phyloP scores from a whole-genome alignment of 495 filamentous ascomycete species.

The Annulohypoxylon maeteangense region DNA sequence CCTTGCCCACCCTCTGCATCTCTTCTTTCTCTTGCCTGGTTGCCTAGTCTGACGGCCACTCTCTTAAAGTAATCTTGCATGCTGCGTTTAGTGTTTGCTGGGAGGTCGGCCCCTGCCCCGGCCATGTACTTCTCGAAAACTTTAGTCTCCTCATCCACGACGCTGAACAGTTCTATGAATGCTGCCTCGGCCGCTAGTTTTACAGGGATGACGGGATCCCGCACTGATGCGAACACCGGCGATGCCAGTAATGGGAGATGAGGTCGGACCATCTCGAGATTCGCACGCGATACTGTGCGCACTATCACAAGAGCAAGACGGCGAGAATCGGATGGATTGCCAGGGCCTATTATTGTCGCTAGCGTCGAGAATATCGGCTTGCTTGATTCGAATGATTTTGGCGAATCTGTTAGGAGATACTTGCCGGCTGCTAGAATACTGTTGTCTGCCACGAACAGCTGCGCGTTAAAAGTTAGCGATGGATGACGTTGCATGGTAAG shows the following conservation, averaged over 20 bases:
- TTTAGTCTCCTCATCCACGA: conserved; percentile 83
- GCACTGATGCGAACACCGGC: conserved; percentile 87
- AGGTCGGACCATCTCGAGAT: conserved; percentile 79
- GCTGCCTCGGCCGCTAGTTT: conserved; percentile 95
- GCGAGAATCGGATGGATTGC: conserved; percentile 80
- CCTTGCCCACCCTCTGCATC: conserved; percentile 92
- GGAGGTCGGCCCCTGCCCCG: conserved; percentile 59
- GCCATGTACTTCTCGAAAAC: conserved; percentile 92
- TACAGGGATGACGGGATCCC: conserved; percentile 93
- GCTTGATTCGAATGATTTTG: conserved; percentile 73
- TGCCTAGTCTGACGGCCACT: conserved; percentile 81
- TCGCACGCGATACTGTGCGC: conserved; percentile 80
- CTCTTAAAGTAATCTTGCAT: conserved; percentile 99
- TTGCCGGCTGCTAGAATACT: conserved; percentile 95
- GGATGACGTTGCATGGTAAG: background rate
- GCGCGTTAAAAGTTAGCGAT: conserved; percentile 28
- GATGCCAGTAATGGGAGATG: conserved; percentile 82
- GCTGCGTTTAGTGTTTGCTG: conserved; percentile 78
- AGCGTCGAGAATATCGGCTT: conserved; percentile 84
- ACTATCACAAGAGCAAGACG: conserved; percentile 89
- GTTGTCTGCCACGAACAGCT: conserved; percentile 89
- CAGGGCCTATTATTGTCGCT: conserved; percentile 76
- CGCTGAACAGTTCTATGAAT: conserved; percentile 92
- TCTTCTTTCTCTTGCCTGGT: conserved; percentile 84
- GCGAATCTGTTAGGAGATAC: conserved; percentile 75